phyloP scores from a whole-genome alignment of 176 grass and related monocot genomes.

The Saccharum officinarum region DNA sequence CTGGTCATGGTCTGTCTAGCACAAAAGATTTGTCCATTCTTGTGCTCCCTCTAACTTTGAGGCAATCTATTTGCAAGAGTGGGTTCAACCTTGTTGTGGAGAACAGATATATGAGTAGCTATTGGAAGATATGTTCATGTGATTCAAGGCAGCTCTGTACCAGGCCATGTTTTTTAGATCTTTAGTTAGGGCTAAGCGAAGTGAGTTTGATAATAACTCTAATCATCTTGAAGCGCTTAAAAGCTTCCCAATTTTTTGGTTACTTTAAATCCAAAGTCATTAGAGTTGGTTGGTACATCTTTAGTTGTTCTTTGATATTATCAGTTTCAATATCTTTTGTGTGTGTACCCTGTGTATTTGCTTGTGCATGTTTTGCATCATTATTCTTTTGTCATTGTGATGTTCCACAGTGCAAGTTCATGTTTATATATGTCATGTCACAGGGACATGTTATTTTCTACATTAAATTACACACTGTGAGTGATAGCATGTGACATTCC shows the following conservation, averaged over 20 bases:
- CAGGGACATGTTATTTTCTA: neutral
- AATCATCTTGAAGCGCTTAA: neutral
- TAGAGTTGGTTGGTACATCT: neutral
- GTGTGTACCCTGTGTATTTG: neutral
- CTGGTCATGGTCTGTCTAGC: neutral
- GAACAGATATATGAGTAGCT: neutral
- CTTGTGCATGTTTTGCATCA: neutral
- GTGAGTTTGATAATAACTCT: neutral
- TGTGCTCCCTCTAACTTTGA: neutral
- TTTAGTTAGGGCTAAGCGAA: neutral
- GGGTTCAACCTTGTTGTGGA: neutral
- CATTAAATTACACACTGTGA: neutral
- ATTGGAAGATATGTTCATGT: neutral
- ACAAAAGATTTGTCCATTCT: neutral
- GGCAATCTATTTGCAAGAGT: neutral
- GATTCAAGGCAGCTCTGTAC: neutral
- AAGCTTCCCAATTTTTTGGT: neutral
- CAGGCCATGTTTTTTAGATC: neutral
- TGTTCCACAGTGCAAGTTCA: neutral
- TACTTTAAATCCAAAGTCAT: neutral
- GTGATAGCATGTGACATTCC: neutral
- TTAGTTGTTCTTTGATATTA: neutral
- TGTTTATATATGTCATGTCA: neutral
- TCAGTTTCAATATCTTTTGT: neutral
- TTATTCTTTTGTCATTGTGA: conserved; percentile 1